These are phyloP conservation scores for Wickerhamiella dianesei DNA, from an alignment of 805 yeast species.

Conservation along the genomic window DNA sequence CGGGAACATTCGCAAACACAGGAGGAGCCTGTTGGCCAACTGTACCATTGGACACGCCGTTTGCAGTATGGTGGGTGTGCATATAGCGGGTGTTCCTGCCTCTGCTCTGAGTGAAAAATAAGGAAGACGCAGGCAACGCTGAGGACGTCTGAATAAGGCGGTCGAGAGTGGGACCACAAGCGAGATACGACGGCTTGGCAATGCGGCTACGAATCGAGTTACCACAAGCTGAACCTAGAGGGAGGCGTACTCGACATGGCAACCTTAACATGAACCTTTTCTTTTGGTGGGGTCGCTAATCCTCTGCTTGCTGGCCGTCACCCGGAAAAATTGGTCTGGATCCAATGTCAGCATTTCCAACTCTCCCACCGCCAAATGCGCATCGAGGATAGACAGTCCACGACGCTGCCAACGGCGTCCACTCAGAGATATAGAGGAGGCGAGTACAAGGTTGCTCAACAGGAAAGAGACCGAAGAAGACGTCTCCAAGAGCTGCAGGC, in stretches of 20 bases:
- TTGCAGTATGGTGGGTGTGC: not conserved
- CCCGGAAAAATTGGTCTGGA: too few species aligned
- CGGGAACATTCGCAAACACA: not conserved
- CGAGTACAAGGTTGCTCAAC: constrained; percentile 7
- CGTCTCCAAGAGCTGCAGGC: constrained; percentile 16
- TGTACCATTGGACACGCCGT: not conserved
- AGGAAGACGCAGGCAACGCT: not conserved
- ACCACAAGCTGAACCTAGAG: too few species aligned
- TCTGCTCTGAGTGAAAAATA: not conserved
- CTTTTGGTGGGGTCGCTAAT: too few species aligned
- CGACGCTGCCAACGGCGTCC: not conserved
- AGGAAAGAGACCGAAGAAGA: constrained; percentile 12
- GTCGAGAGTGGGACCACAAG: too few species aligned
- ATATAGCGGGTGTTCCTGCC: not conserved
- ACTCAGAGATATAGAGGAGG: not conserved
- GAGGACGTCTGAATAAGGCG: not conserved
- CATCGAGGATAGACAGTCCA: not conserved
- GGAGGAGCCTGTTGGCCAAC: not conserved
- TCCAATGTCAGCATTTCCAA: too few species aligned
- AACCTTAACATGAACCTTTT: too few species aligned
- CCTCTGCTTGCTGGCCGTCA: too few species aligned
- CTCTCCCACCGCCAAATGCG: too few species aligned
- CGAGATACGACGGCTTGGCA: too few species aligned
- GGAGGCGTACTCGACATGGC: too few species aligned
- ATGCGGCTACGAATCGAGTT: too few species aligned